phyloP scores from a whole-genome alignment of 1,139 yeast species.

The Magnusiomyces paraingens region DNA sequence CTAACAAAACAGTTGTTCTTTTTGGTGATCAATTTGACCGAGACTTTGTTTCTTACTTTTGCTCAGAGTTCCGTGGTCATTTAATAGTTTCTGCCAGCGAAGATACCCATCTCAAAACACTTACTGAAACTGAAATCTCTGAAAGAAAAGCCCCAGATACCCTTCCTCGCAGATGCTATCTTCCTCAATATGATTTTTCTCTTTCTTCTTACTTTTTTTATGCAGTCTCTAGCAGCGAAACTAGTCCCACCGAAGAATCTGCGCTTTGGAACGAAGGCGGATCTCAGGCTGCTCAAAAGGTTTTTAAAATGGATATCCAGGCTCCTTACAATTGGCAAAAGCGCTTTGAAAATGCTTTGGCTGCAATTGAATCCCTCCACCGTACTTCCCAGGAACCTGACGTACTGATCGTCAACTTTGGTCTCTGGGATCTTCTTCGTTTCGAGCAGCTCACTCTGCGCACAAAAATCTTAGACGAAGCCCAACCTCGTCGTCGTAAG shows the following conservation, averaged over 20 bases:
- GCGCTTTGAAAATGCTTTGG: slow-evolving; percentile 10
- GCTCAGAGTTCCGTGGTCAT: slow-evolving; percentile 13
- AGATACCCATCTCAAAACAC: slow-evolving; percentile 8
- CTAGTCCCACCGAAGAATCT: slow-evolving; percentile 8
- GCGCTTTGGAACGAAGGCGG: slow-evolving; percentile 16
- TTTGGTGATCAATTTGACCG: slow-evolving; percentile 19
- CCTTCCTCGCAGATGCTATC: slow-evolving; percentile 16
- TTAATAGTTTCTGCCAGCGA: slow-evolving; percentile 13
- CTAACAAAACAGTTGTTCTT: slow-evolving; percentile 16
- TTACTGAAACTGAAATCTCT: neutral
- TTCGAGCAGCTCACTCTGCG: slow-evolving; percentile 15
- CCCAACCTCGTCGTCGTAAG: neutral
- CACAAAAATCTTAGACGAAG: slow-evolving; percentile 6
- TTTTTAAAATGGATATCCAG: slow-evolving; percentile 7
- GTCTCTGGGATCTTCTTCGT: slow-evolving; percentile 19
- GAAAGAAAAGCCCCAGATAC: slow-evolving; percentile 10
- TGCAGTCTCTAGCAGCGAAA: slow-evolving; percentile 10
- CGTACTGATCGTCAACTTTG: slow-evolving; percentile 17
- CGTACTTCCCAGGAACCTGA: slow-evolving; percentile 5
- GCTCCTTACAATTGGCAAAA: slow-evolving; percentile 15
- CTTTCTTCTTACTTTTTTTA: slow-evolving; percentile 17
- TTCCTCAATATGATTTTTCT: slow-evolving; percentile 14
- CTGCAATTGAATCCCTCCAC: slow-evolving; percentile 12
- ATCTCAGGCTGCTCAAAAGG: neutral
- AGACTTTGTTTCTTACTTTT: slow-evolving; percentile 14